phyloP scores from a whole-genome alignment of 352 stramenopile species.

The Globisporangium alternatum region DNA sequence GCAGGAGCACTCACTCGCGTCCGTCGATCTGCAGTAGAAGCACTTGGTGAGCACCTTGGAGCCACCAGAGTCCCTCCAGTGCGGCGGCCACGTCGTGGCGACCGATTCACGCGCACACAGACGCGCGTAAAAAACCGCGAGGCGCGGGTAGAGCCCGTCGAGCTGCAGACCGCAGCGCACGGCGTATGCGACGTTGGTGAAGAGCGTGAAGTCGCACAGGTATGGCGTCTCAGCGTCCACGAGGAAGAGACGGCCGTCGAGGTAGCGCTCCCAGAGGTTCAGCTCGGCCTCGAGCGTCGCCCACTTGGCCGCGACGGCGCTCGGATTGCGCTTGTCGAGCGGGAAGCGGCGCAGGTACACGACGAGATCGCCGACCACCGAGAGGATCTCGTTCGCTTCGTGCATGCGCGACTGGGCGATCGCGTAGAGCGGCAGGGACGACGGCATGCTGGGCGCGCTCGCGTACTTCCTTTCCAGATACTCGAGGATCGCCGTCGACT shows the following conservation, averaged over 20 bases:
- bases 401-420: constrained; percentile 75
- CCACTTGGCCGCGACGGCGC: constrained; percentile 71
- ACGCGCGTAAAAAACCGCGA: constrained; percentile 78
- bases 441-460: constrained; percentile 43
- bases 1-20: constrained; percentile 18
- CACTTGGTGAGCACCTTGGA: constrained; percentile 81
- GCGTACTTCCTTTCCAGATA: constrained; percentile 76
- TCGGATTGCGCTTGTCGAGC: constrained; percentile 46
- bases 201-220: constrained; percentile 81
- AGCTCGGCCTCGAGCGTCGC: constrained; percentile 64
- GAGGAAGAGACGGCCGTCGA: constrained; percentile 56
- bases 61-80: constrained; percentile 75
- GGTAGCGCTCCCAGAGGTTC: constrained; percentile 74
- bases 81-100: constrained; percentile 78
- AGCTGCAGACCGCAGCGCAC: constrained; percentile 82
- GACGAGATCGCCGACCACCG: constrained; percentile 75
- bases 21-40: constrained; percentile 45
- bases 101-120: constrained; percentile 69
- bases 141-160: constrained; percentile 71
- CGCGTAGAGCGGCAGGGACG: constrained; percentile 46
- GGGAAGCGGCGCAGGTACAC: constrained; percentile 78
- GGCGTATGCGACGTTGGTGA: constrained; percentile 84
- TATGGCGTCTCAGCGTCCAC: constrained; percentile 58
- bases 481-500: constrained; percentile 77
- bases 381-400: constrained; percentile 84